These are phyloP conservation scores for Ajuga reptans DNA, from an alignment of 305 asterid genomes.

Conservation along the genomic window DNA sequence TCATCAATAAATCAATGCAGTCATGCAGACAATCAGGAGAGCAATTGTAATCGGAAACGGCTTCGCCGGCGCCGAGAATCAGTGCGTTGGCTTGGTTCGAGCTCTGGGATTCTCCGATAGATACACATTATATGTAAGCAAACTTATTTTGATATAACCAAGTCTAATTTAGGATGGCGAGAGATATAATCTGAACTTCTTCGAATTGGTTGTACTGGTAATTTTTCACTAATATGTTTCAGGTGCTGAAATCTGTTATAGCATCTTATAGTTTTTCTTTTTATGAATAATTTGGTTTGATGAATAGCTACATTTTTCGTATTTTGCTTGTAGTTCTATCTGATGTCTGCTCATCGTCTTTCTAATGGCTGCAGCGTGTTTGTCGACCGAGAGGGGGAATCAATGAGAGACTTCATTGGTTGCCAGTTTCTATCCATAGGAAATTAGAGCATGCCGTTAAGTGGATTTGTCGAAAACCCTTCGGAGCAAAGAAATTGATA, in stretches of 20 bases:
- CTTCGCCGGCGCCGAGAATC: slow-evolving; percentile 72
- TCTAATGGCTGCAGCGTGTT: slow-evolving; percentile 45
- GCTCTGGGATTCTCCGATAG: slow-evolving; percentile 55
- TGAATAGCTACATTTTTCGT: neutral
- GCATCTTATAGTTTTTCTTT: neutral
- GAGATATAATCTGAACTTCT: neutral
- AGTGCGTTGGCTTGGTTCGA: slow-evolving; percentile 67
- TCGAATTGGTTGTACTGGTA: neutral
- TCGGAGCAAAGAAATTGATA: slow-evolving; percentile 26
- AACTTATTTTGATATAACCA: neutral
- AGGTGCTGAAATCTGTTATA: neutral
- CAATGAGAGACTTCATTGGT: slow-evolving; percentile 49
- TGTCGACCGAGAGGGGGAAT: slow-evolving; percentile 66
- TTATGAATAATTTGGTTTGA: neutral
- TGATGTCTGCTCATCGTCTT: slow-evolving; percentile 8
- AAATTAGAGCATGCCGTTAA: slow-evolving; percentile 28
- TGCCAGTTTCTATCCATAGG: slow-evolving; percentile 58
- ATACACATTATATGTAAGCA: slow-evolving; percentile 47
- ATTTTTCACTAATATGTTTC: neutral
- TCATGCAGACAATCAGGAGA: slow-evolving; percentile 52
- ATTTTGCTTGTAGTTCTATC: neutral
- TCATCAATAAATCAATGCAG: slow-evolving; percentile 33
- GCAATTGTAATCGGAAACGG: slow-evolving; percentile 74
- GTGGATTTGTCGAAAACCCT: slow-evolving; percentile 24
- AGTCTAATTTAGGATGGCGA: neutral